phyloP scores from a whole-genome alignment of 257 asterid genomes.

The Echites panduratus region DNA sequence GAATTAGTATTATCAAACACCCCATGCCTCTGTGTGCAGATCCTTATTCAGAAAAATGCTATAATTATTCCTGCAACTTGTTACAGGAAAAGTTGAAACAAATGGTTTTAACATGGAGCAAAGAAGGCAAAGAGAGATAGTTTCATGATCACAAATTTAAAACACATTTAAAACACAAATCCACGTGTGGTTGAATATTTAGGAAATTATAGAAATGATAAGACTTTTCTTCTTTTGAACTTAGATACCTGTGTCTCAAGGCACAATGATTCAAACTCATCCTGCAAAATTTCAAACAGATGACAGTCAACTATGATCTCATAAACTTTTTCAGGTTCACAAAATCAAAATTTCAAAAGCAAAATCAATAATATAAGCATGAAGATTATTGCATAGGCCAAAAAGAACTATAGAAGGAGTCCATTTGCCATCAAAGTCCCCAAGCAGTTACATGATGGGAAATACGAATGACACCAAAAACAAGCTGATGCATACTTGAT shows the following conservation, averaged over 20 bases:
- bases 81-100: not conserved
- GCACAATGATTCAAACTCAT: constrained; percentile 46
- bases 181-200: not conserved
- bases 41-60: not conserved
- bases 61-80: not conserved
- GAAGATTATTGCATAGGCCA: not conserved
- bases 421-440: not conserved
- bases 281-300: constrained; percentile 41
- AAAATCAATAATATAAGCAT: constrained; percentile 2
- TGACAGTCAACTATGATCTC: constrained; percentile 7
- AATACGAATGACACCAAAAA: not conserved
- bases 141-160: not conserved
- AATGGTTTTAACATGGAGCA: not conserved
- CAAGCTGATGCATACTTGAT: not conserved
- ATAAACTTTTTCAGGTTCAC: not conserved
- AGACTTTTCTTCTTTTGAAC: not conserved
- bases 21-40: not conserved
- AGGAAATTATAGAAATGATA: not conserved
- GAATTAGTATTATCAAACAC: not conserved
- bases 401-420: not conserved
- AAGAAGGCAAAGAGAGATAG: not conserved
- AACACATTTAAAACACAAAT: not conserved
- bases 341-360: not conserved
- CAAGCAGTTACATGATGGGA: not conserved
- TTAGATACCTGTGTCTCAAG: constrained; percentile 47